Evolutionary conservation across 1,284 basidiomycete species (phyloP).

Genomic region (Ganoderma multipileum): DNA sequence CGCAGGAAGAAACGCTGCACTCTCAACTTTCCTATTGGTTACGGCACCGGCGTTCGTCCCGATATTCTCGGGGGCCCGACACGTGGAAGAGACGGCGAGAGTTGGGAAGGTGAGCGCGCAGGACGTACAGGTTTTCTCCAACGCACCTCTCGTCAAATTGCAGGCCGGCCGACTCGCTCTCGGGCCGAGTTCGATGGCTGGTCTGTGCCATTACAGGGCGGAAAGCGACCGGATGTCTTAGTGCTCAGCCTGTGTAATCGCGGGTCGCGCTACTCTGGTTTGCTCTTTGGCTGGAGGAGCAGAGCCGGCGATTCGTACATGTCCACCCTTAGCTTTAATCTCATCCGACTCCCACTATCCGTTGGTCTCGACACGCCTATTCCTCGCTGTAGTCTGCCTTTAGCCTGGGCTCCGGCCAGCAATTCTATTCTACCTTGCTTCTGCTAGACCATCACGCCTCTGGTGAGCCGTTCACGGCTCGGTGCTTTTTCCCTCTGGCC

Average conservation of each 20-base stretch:
- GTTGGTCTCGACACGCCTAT: background rate
- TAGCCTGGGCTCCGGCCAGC: background rate
- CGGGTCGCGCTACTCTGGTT: constrained; percentile 41
- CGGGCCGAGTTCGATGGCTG: constrained; percentile 37
- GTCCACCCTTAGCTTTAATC: background rate
- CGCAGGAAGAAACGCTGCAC: background rate
- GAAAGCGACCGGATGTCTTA: constrained; percentile 55
- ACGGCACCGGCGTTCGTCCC: background rate
- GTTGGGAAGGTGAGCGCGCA: background rate
- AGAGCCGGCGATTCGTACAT: constrained; percentile 56
- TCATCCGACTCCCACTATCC: background rate
- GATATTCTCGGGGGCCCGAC: constrained; percentile 1
- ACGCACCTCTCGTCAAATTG: constrained; percentile 62
- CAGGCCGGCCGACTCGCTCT: constrained; percentile 41
- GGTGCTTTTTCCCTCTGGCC: background rate
- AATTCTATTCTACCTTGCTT: constrained; percentile 1
- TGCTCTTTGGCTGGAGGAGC: constrained; percentile 38
- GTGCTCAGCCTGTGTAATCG: constrained; percentile 47
- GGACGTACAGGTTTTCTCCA: constrained; percentile 20
- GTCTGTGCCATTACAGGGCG: constrained; percentile 64
- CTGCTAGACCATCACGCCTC: background rate
- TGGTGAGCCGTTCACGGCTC: background rate
- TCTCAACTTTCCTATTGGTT: background rate
- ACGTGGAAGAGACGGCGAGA: background rate
- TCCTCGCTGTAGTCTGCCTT: constrained; percentile 1